These are phyloP conservation scores for Populus tomentosa DNA, from an alignment of 441 rosid species.

Conservation along the genomic window DNA sequence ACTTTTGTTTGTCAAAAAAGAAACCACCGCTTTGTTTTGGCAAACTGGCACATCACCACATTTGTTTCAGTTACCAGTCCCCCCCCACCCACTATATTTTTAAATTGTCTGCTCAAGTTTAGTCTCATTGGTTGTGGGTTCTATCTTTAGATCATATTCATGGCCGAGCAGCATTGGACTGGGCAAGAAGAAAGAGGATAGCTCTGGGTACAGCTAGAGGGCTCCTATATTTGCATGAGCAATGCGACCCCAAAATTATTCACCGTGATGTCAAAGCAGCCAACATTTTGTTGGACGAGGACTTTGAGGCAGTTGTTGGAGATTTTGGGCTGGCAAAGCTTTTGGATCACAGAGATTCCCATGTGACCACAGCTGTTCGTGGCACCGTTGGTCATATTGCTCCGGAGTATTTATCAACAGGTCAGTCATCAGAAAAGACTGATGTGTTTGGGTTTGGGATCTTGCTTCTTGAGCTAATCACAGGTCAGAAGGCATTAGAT, in stretches of 20 bases:
- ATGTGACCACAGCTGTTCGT: slow-evolving; percentile 91
- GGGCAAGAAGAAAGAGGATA: slow-evolving; percentile 78
- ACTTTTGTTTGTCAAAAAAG: background rate
- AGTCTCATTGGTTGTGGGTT: slow-evolving; percentile 3
- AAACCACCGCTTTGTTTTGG: background rate
- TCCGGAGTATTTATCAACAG: slow-evolving; percentile 90
- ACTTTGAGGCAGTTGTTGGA: slow-evolving; percentile 93
- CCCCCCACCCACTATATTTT: background rate
- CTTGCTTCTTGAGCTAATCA: slow-evolving; percentile 90
- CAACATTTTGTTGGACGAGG: slow-evolving; percentile 86
- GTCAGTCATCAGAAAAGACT: slow-evolving; percentile 94
- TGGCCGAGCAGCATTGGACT: slow-evolving; percentile 73
- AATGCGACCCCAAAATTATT: slow-evolving; percentile 92
- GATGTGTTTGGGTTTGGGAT: slow-evolving; percentile 96
- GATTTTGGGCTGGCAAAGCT: slow-evolving; percentile 98
- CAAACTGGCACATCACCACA: too few relatives aligned
- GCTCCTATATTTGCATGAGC: slow-evolving; percentile 84
- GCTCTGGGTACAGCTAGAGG: slow-evolving; percentile 95
- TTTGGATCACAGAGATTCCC: slow-evolving; percentile 92
- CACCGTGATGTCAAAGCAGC: slow-evolving; percentile 98
- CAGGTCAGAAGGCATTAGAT: slow-evolving; percentile 89
- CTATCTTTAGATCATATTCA: slow-evolving; percentile 49
- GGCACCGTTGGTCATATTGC: slow-evolving; percentile 97
- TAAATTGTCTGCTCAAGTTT: background rate
- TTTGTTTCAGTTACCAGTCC: background rate